A percentile compares a stretch with the other conserved stretches of the same genome.
Evolutionary conservation across 768 basidiomycete genomes (phyloP).

Genomic region (Candolleomyces eurysporus): DNA sequence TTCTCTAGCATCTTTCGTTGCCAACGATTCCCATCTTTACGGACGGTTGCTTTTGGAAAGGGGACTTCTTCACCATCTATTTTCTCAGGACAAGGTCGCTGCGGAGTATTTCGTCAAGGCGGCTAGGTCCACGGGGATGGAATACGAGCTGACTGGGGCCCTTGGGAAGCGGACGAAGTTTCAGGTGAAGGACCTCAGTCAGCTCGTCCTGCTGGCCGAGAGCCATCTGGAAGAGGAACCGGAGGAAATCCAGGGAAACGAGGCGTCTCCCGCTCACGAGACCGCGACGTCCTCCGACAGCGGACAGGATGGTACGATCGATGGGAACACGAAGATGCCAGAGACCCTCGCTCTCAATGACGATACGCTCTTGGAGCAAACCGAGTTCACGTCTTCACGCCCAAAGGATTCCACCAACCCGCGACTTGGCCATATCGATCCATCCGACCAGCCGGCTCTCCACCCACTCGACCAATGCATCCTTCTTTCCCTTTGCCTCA

Average conservation of each 20-base stretch:
- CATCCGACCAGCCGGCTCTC: slow-evolving; percentile 78
- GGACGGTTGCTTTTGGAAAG: slow-evolving; percentile 72
- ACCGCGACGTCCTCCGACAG: slow-evolving; percentile 1
- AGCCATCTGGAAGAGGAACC: slow-evolving; percentile 51
- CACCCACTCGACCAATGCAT: slow-evolving; percentile 94
- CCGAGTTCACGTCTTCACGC: slow-evolving; percentile 80
- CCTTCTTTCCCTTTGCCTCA: slow-evolving; percentile 86
- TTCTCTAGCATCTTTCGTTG: slow-evolving; percentile 37
- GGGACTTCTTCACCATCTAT: slow-evolving; percentile 76
- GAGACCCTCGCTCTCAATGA: slow-evolving; percentile 85
- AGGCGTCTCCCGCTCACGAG: slow-evolving; percentile 8
- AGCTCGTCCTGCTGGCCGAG: slow-evolving; percentile 92
- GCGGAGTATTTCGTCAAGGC: slow-evolving; percentile 76
- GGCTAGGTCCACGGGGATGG: slow-evolving; percentile 70
- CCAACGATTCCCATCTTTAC: slow-evolving; percentile 58
- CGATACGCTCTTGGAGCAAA: slow-evolving; percentile 93
- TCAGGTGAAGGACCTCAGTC: slow-evolving; percentile 80
- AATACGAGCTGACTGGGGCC: slow-evolving; percentile 91
- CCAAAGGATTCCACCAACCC: slow-evolving; percentile 41
- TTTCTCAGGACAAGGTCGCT: slow-evolving; percentile 74
- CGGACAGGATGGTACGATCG: slow-evolving; percentile 6
- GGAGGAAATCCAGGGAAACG: slow-evolving; percentile 15
- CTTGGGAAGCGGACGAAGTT: slow-evolving; percentile 93
- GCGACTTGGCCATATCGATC: slow-evolving; percentile 70
- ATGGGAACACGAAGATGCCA: slow-evolving; percentile 46